Percentiles rank a stretch among this genome's conserved stretches.
Conservation (phyloP, 2,329 filamentous ascomycete species). For the Alternaria triticina region DNA sequence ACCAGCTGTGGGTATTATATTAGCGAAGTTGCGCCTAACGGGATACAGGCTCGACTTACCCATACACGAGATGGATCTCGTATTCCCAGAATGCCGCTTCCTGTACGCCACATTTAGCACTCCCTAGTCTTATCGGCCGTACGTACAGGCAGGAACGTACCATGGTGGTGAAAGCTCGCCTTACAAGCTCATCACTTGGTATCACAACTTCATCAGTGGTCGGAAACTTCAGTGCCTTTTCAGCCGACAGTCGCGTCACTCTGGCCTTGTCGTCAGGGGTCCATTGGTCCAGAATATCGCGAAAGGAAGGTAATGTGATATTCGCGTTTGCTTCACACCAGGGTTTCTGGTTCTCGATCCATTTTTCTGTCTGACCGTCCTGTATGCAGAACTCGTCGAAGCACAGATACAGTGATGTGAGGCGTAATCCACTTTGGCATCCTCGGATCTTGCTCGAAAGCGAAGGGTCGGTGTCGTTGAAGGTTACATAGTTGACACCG, state of each 20-base stretch:
- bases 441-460: constrained; percentile 33
- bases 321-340: constrained; percentile 33
- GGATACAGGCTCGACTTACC: constrained; percentile 18
- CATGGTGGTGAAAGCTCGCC: constrained; percentile 37
- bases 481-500: constrained; percentile 36
- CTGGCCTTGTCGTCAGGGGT: constrained; percentile 19
- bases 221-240: constrained; percentile 27
- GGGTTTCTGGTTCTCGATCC: constrained; percentile 23
- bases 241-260: constrained; percentile 25
- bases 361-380: constrained; percentile 19
- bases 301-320: constrained; percentile 32
- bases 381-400: constrained; percentile 31
- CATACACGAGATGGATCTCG: constrained; percentile 39
- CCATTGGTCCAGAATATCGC: constrained; percentile 32
- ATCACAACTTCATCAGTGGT: constrained; percentile 25
- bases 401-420: constrained; percentile 40
- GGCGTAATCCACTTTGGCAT: constrained; percentile 34
- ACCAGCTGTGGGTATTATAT: constrained; percentile 20
- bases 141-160: constrained; percentile 18
- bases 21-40: neutral
- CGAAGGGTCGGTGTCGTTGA: constrained; percentile 39
- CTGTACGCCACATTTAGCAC: constrained; percentile 16
- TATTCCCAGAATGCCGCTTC: constrained; percentile 35
- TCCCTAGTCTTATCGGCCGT: neutral
- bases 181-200: constrained; percentile 29